Base-by-base conservation (phyloP, 1,139 yeast genomes). In the Lodderomyces metapsilosis region DNA sequence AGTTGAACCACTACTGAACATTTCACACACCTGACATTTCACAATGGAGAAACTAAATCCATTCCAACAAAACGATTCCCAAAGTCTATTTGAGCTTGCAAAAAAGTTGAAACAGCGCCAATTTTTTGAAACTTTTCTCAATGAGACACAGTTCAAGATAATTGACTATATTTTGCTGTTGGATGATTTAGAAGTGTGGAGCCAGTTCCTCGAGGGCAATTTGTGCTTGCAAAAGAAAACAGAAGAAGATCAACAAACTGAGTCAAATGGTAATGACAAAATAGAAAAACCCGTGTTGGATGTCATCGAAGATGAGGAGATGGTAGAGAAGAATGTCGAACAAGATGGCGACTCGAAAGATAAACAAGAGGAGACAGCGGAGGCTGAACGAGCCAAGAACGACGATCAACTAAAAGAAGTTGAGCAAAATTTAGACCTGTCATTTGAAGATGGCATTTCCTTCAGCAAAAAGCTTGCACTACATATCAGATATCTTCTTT, bases 401-500 rank as follows among this genome's bases (percentile, higher is more conserved):
- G 20, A 31, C 12, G 39, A 40, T 8, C 18, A 24, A 9, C 31
- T 39, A 10, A 47, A 48, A 11, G 51, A 43, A 7, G 40, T 40
- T 1, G 39, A 48, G 10, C 47, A 45, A 7, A 53, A 52, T 12
- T 51, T 50, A 1, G 57, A 56, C 39, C 36, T 70, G 50, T 52
- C 71, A 49, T 54, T 75, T 52, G 78, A 67, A 59, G 79, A 68
- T 58, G 88, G 74, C 21, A 55, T 50, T 53, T 70, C 55, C 18
- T 74, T 82, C 38, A 65, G 80, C 12, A 76, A 76, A 43, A 66
- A 74, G 41, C 61, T 84, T 37, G 83, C 88, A 3, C 64, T 84
- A 40, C 84, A 82, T 48, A 62, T 84, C 28, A 67, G 92, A 50
- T 84, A 84, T 51, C 71, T 84, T 15, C 64, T 85, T 20, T 85